These are phyloP conservation scores for Boletus vinaceobasis DNA, from an alignment of 768 basidiomycete species.

Conservation along the genomic window DNA sequence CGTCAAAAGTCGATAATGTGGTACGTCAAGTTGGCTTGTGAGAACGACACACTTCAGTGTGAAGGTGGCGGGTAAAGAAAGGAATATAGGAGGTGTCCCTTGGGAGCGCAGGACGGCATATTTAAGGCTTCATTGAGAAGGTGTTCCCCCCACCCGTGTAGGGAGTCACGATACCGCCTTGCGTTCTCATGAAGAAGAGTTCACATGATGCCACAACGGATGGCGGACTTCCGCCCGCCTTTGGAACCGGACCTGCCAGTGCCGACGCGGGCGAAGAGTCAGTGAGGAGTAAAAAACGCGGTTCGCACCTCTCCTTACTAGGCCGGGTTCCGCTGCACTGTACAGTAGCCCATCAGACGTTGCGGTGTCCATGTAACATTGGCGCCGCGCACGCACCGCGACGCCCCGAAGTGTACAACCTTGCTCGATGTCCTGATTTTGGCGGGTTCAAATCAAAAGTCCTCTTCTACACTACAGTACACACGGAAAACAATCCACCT, in stretches of 20 bases:
- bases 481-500: not conserved
- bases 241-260: not conserved
- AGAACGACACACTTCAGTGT: not conserved
- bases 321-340: not conserved
- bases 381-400: too few species aligned
- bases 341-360: not conserved
- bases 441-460: not conserved
- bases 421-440: too few species aligned
- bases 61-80: not conserved
- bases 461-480: not conserved
- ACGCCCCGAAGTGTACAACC: too few species aligned
- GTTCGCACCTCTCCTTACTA: not conserved
- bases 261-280: not conserved
- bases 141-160: not conserved
- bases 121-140: conserved; percentile 4
- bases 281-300: not conserved
- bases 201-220: not conserved
- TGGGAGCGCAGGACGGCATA: not conserved
- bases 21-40: not conserved
- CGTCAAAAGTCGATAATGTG: not conserved
- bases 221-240: not conserved
- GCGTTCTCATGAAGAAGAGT: not conserved
- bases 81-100: not conserved
- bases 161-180: not conserved
- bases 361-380: not conserved